Conservation (phyloP, 768 basidiomycete species). For the Lentinula sp. region DNA sequence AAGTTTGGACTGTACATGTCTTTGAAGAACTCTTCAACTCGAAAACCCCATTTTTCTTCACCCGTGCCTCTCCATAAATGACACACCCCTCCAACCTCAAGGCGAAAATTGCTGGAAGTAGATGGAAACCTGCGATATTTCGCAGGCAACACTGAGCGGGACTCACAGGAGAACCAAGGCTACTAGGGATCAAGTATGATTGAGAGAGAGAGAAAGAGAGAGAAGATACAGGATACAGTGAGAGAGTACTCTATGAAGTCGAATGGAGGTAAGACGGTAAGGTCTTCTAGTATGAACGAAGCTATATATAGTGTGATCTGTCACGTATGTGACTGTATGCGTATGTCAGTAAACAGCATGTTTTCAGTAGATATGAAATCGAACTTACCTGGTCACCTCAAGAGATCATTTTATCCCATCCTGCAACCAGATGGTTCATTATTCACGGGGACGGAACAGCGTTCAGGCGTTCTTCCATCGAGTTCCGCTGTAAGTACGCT, state of each 20-base stretch:
- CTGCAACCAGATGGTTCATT: neutral
- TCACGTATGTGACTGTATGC: too few species aligned
- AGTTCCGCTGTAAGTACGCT: neutral
- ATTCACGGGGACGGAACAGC: conserved; percentile 5
- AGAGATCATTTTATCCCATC: neutral
- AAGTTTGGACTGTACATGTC: neutral
- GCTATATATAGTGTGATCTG: too few species aligned
- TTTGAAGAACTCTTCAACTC: neutral
- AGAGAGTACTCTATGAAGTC: too few species aligned
- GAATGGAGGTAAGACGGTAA: too few species aligned
- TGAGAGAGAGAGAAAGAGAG: too few species aligned
- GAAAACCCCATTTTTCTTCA: neutral
- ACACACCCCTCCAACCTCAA: neutral
- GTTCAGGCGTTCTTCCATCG: neutral
- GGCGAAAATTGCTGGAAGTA: neutral
- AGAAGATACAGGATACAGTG: too few species aligned
- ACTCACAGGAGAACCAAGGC: too few species aligned
- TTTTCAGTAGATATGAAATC: neutral
- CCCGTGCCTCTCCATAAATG: neutral
- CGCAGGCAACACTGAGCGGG: too few species aligned
- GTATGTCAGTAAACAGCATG: too few species aligned
- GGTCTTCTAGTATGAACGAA: too few species aligned
- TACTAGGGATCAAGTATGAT: too few species aligned
- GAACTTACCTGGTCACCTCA: neutral
- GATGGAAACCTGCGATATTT: too few species aligned